Conservation (phyloP, 2,329 filamentous ascomycete genomes). For the Penicillium sp. region DNA sequence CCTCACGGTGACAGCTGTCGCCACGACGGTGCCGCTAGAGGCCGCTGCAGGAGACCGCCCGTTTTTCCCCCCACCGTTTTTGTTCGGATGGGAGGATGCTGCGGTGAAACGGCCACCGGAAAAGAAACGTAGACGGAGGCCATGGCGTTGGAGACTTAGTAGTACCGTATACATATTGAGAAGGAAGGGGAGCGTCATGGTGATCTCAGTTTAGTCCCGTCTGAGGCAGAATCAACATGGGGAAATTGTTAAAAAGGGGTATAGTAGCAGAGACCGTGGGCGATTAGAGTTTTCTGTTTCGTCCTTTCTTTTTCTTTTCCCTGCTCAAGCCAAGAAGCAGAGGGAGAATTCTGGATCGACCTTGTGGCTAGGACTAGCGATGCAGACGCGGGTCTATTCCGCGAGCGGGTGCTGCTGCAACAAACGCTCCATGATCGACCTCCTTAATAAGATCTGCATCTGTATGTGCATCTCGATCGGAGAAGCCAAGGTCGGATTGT, state of each 20-base stretch:
- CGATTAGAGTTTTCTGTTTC: background rate
- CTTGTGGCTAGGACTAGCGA: constrained; percentile 16
- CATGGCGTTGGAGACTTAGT: background rate
- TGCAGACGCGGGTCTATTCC: constrained; percentile 14
- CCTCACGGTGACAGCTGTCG: constrained; percentile 13
- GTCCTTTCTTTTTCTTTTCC: background rate
- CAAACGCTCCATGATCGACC: constrained; percentile 21
- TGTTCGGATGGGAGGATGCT: constrained; percentile 10
- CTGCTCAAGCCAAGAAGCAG: background rate
- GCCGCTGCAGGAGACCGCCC: constrained; percentile 38
- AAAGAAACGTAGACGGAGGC: constrained; percentile 8
- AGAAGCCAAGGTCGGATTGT: constrained; percentile 16
- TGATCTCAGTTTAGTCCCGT: constrained; percentile 7
- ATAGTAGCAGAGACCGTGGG: background rate
- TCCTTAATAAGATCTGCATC: background rate
- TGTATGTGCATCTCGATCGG: constrained; percentile 15
- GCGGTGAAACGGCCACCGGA: constrained; percentile 34
- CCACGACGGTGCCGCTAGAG: constrained; percentile 22
- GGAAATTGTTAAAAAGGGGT: background rate
- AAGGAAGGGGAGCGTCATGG: constrained; percentile 9
- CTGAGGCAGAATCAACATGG: constrained; percentile 2
- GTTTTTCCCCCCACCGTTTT: constrained; percentile 39
- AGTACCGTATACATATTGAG: constrained; percentile 9
- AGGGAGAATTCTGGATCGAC: background rate
- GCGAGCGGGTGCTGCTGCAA: constrained; percentile 17